Evolutionary conservation across 2,329 filamentous ascomycete genomes (phyloP), one percentile per base, ranked within the genome.

Genomic region (Nannizziopsis arthrosporioides): DNA sequence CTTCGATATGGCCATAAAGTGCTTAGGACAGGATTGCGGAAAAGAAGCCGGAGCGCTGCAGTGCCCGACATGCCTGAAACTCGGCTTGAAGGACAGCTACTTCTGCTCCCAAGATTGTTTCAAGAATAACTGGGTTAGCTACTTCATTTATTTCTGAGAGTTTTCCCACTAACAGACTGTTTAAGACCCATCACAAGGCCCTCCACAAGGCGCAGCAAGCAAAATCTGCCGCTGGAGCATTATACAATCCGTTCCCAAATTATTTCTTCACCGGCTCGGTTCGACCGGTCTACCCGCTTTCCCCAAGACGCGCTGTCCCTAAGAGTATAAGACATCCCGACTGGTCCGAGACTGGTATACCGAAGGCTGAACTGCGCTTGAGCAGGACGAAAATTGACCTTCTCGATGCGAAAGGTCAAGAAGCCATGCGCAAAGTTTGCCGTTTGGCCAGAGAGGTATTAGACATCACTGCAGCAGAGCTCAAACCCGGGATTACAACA

Each of bases 401-500:
- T 18, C 73, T 93, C 47, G 82, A 87, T 59, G 79, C 81, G 55
- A 77, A 81, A 60, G 82, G 79, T 36, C 82, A 86, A 60, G 81
- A 87, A 58, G 83, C 75, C 39, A 94, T 95, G 89, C 81, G 87
- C 56, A 93, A 88, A 65, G 86, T 88, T 41, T 93, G 87, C 67
- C 75, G 76, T 44, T 66, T 94, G 49, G 85, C 83, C 12, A 75
- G 89, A 61, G 88, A 95, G 68, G 86, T 94, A 15, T 72, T 94
- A 44, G 89, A 95, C 63, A 83, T 92, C 59, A 85, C 86, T 1
- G 89, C 86, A 0, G 80, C 82, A 3, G 87, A 80, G 22, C 72
- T 83, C 34, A 81, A 78, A 60, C 89, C 89, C 10, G 89, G 89
- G 38, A 80, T 94, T 30, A 93, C 88, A 6, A 94, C 89, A 2